These are phyloP conservation scores for Chernovozyma sophiae-reginae DNA, from an alignment of 1,139 yeast species.

Conservation along the genomic window DNA sequence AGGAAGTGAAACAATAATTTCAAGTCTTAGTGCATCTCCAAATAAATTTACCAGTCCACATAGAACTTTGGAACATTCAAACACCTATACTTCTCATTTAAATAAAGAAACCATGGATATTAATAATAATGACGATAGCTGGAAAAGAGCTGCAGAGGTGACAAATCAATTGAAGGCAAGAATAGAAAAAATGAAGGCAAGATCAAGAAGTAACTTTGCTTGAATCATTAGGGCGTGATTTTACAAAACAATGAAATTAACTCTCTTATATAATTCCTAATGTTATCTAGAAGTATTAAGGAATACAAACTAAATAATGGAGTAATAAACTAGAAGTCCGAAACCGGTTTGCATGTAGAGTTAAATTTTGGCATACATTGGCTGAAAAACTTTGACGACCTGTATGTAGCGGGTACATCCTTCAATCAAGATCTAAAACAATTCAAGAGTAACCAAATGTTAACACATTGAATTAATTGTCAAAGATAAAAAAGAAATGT, in stretches of 20 bases:
- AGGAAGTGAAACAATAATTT: not conserved
- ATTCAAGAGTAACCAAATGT: no score
- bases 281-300: no score
- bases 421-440: no score
- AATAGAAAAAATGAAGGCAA: slow-evolving; percentile 84
- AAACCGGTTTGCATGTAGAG: no score
- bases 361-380: no score
- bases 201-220: slow-evolving; percentile 30
- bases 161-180: slow-evolving; percentile 81
- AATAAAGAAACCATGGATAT: slow-evolving; percentile 20
- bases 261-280: not conserved
- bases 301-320: not conserved
- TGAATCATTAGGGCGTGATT: no score
- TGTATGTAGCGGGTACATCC: no score
- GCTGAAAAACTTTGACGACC: no score
- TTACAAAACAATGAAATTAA: not conserved
- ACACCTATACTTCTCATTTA: slow-evolving; percentile 9
- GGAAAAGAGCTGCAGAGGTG: slow-evolving; percentile 89
- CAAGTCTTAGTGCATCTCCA: slow-evolving; percentile 2
- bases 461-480: no score
- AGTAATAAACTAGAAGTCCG: no score
- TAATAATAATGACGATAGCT: slow-evolving; percentile 62
- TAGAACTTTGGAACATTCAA: slow-evolving; percentile 11
- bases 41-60: slow-evolving; percentile 18
- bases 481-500: slow-evolving; percentile 1